Percentiles rank a stretch among this genome's conserved stretches.
Conservation (phyloP, 768 basidiomycete species). For the Rubroboletus pulcherrimus region DNA sequence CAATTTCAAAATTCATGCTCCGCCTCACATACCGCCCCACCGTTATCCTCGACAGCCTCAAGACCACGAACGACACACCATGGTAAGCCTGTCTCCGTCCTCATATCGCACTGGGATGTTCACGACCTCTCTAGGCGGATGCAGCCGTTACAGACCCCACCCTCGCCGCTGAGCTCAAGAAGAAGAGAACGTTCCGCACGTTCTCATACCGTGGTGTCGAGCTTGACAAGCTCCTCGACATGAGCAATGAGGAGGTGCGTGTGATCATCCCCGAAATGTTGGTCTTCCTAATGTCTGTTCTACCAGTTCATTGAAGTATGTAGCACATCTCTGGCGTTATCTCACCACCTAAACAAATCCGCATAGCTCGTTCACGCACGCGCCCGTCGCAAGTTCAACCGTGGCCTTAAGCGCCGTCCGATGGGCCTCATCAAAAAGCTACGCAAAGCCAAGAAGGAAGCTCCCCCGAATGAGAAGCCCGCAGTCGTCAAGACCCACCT, state of each 20-base stretch:
- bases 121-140: slow-evolving; percentile 57
- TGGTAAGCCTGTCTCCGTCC: slow-evolving; percentile 24
- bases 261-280: not conserved
- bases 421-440: slow-evolving; percentile 99
- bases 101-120: not conserved
- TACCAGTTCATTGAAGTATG: slow-evolving; percentile 75
- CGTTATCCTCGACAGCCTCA: slow-evolving; percentile 24
- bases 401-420: slow-evolving; percentile 96
- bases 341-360: not conserved
- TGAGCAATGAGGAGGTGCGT: slow-evolving; percentile 91
- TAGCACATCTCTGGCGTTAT: slow-evolving; percentile 11
- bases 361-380: slow-evolving; percentile 93
- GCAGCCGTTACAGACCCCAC: slow-evolving; percentile 82
- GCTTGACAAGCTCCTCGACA: slow-evolving; percentile 95
- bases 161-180: slow-evolving; percentile 96
- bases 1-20: slow-evolving; percentile 35
- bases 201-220: slow-evolving; percentile 98
- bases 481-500: slow-evolving; percentile 98
- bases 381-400: slow-evolving; percentile 97
- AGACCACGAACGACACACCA: slow-evolving; percentile 29
- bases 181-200: slow-evolving; percentile 97
- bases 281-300: not conserved
- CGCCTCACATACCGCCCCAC: slow-evolving; percentile 15
- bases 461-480: slow-evolving; percentile 98
- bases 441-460: slow-evolving; percentile 99